These are phyloP conservation scores for Rhododendron simsii DNA, from an alignment of 148 eudicot genomes.

Conservation along the genomic window DNA sequence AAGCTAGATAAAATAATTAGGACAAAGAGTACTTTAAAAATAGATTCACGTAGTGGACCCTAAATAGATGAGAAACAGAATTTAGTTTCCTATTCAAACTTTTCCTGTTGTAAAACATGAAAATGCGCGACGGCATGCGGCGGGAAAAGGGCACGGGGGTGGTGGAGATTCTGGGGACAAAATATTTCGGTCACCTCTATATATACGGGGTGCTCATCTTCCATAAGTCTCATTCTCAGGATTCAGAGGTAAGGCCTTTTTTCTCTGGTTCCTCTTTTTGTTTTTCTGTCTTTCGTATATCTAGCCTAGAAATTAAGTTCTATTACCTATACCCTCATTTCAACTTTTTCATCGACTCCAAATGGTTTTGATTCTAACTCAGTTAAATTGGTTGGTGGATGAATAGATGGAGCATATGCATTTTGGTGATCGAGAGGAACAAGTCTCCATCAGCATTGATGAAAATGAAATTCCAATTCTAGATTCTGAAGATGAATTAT, in stretches of 20 bases:
- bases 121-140: neutral
- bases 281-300: neutral
- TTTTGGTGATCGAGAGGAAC: neutral
- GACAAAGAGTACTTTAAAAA: neutral
- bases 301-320: neutral
- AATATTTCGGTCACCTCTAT: neutral
- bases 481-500: neutral
- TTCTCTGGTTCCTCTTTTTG: neutral
- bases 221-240: no score
- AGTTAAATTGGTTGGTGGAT: neutral
- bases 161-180: neutral
- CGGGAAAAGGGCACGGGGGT: neutral
- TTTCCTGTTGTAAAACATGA: neutral
- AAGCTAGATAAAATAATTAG: neutral
- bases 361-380: neutral
- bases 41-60: neutral
- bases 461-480: neutral
- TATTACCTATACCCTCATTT: no score
- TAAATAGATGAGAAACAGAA: no score
- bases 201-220: neutral
- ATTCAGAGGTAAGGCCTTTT: neutral
- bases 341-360: no score
- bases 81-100: no score
- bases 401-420: neutral
- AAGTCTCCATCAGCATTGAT: neutral